These are phyloP conservation scores for Spizellomyces punctatus DNA, from an alignment of 192 early-diverging fungal species.

Conservation along the genomic window DNA sequence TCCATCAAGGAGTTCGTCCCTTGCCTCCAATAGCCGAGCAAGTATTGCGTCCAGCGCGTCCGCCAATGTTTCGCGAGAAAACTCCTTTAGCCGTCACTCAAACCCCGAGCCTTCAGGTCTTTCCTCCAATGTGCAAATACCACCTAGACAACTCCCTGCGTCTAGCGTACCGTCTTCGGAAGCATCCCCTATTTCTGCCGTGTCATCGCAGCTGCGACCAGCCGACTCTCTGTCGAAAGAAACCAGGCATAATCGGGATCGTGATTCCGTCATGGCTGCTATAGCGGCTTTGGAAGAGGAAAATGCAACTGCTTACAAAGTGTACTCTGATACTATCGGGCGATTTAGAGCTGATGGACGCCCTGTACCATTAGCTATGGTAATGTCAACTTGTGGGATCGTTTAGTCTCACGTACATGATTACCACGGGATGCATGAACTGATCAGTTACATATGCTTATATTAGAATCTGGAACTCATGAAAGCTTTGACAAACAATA, in stretches of 20 bases:
- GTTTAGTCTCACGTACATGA: background rate
- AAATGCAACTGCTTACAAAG: conserved; percentile 16
- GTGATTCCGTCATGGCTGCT: background rate
- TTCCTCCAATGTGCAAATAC: background rate
- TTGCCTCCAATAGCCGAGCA: background rate
- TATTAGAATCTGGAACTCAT: conserved; percentile 23
- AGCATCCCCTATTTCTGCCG: no score
- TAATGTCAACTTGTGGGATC: background rate
- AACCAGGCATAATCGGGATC: background rate
- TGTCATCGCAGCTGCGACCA: background rate
- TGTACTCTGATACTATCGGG: conserved; percentile 15
- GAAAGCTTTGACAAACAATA: conserved; percentile 23
- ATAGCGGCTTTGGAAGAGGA: conserved; percentile 18
- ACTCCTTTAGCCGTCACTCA: no score
- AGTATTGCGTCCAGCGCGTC: background rate
- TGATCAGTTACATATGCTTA: background rate
- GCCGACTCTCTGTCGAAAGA: background rate
- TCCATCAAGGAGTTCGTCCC: conserved; percentile 10
- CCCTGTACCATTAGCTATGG: conserved; percentile 24
- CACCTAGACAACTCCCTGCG: background rate
- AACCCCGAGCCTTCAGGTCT: no score
- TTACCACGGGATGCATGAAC: background rate
- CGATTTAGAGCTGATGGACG: conserved; percentile 5
- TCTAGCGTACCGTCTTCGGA: no score
- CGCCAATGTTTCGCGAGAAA: background rate